phyloP scores from a whole-genome alignment of 1,284 basidiomycete genomes.

The Salmacisia buchloeana region DNA sequence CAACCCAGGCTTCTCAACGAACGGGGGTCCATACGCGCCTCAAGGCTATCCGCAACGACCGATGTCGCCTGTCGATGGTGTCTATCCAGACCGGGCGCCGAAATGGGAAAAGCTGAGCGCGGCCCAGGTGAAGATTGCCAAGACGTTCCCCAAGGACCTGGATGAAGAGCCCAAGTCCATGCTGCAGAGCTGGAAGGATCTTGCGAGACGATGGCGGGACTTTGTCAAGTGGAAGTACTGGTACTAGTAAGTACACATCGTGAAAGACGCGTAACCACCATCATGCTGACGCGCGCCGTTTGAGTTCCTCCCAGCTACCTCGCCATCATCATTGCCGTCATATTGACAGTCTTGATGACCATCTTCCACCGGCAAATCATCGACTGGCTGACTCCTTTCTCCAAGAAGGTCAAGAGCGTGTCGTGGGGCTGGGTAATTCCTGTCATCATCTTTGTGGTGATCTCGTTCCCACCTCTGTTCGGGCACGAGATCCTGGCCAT shows the following conservation, averaged over 20 bases:
- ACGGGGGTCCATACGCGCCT: not conserved
- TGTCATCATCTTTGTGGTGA: slow-evolving; percentile 69
- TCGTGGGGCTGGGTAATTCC: slow-evolving; percentile 72
- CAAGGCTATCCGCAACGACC: not conserved
- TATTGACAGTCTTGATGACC: slow-evolving; percentile 60
- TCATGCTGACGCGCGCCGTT: not conserved
- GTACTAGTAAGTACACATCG: slow-evolving; percentile 13
- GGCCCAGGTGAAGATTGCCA: slow-evolving; percentile 33
- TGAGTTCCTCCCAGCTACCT: slow-evolving; percentile 55
- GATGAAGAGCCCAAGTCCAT: slow-evolving; percentile 32
- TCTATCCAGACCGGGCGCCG: slow-evolving; percentile 20
- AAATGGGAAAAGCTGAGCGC: slow-evolving; percentile 26
- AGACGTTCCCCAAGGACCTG: slow-evolving; percentile 39
- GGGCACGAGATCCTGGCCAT: slow-evolving; percentile 72
- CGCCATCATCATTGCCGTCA: slow-evolving; percentile 49
- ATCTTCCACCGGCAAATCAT: slow-evolving; percentile 67
- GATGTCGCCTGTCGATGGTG: slow-evolving; percentile 23
- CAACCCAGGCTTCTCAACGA: not conserved
- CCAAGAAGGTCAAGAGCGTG: slow-evolving; percentile 60
- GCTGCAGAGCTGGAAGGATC: slow-evolving; percentile 16
- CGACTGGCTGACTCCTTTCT: slow-evolving; percentile 62
- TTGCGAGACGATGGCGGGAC: slow-evolving; percentile 27
- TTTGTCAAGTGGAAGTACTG: slow-evolving; percentile 32
- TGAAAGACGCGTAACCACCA: not conserved
- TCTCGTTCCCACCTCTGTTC: slow-evolving; percentile 57